Evolutionary conservation across 2,329 filamentous ascomycete genomes (phyloP).

Genomic region (Penicillium sp.): DNA sequence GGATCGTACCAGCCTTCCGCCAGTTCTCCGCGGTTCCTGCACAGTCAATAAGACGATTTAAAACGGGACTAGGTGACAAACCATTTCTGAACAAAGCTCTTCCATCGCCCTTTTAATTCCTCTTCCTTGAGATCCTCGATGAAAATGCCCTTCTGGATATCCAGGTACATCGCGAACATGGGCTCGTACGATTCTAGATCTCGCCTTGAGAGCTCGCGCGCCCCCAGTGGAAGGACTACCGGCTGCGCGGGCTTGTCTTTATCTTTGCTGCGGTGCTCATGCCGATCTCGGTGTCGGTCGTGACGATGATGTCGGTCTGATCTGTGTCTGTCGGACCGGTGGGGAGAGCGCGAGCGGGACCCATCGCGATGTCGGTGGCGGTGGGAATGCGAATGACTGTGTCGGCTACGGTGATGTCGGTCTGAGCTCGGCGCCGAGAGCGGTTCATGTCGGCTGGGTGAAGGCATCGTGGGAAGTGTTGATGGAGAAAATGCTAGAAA

Average conservation of each 20-base stretch:
- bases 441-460: conserved; percentile 7
- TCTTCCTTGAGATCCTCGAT: conserved; percentile 63
- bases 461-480: conserved; percentile 12
- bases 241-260: conserved; percentile 17
- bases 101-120: conserved; percentile 82
- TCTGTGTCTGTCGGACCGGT: conserved; percentile 27
- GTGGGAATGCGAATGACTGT: conserved; percentile 16
- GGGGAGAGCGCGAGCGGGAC: conserved; percentile 37
- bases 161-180: conserved; percentile 77
- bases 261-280: conserved; percentile 18
- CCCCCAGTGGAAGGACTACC: conserved; percentile 57
- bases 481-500: not conserved
- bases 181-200: conserved; percentile 62
- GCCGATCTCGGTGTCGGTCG: conserved; percentile 27
- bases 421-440: conserved; percentile 9
- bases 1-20: conserved; percentile 93
- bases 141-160: conserved; percentile 74
- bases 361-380: conserved; percentile 20
- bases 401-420: conserved; percentile 17
- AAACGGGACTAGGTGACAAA: conserved; percentile 43
- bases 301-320: conserved; percentile 36
- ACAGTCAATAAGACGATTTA: conserved; percentile 50
- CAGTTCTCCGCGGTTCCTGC: conserved; percentile 75
- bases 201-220: conserved; percentile 60
- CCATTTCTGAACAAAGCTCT: conserved; percentile 88